Conservation (phyloP, 2,329 filamentous ascomycete genomes). For the Apiospora saccharicola region DNA sequence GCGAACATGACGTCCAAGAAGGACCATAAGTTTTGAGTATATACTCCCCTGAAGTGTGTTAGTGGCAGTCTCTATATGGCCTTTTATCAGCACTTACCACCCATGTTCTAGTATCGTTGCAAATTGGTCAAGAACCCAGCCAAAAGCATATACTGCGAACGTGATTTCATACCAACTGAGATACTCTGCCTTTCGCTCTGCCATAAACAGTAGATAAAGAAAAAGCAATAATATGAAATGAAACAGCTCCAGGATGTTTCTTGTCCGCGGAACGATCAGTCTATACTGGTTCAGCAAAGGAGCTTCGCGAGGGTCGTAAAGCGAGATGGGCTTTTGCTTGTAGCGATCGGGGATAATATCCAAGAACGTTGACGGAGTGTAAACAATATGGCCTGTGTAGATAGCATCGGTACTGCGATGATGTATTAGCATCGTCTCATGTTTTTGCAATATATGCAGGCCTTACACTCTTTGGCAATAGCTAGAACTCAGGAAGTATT, state of each 20-base stretch:
- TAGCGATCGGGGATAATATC: slow-evolving; percentile 88
- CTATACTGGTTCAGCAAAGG: slow-evolving; percentile 86
- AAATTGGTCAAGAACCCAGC: slow-evolving; percentile 82
- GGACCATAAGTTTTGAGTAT: slow-evolving; percentile 88
- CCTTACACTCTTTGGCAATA: slow-evolving; percentile 77
- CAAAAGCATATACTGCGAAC: slow-evolving; percentile 77
- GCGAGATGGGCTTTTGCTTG: slow-evolving; percentile 81
- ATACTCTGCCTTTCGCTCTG: slow-evolving; percentile 64
- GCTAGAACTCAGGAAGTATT: slow-evolving; percentile 77
- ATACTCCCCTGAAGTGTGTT: slow-evolving; percentile 67
- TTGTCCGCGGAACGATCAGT: slow-evolving; percentile 79
- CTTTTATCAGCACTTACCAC: slow-evolving; percentile 51
- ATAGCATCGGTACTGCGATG: slow-evolving; percentile 71
- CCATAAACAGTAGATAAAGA: slow-evolving; percentile 78
- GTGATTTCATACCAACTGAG: slow-evolving; percentile 67
- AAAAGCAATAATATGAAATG: slow-evolving; percentile 76
- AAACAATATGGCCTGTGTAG: slow-evolving; percentile 80
- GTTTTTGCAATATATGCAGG: slow-evolving; percentile 27
- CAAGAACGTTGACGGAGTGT: slow-evolving; percentile 82
- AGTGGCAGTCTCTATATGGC: neutral
- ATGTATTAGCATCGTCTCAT: neutral
- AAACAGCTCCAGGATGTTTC: slow-evolving; percentile 76
- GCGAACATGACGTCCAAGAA: slow-evolving; percentile 84
- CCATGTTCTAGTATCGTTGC: slow-evolving; percentile 79
- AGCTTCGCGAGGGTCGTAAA: slow-evolving; percentile 80